Conservation (phyloP, 305 asterid genomes). For the Fraxinus latifolia region DNA sequence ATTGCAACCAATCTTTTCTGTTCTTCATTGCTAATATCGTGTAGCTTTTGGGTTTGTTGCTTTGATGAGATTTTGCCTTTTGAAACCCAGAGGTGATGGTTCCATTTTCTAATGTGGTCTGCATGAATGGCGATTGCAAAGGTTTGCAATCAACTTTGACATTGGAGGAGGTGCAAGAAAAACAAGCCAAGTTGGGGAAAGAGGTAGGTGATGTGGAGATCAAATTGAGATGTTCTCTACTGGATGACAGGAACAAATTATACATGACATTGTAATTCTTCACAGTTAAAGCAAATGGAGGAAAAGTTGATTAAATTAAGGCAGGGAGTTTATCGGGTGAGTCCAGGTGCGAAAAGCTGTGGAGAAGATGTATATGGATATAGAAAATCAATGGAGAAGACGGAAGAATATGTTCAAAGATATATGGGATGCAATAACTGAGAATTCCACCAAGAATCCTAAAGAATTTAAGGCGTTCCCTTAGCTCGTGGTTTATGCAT, state of each 20-base stretch:
- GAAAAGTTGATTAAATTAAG: conserved; percentile 69
- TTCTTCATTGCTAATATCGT: background rate
- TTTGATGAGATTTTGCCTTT: background rate
- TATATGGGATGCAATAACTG: conserved; percentile 87
- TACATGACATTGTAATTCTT: conserved; percentile 7
- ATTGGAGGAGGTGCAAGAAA: conserved; percentile 58
- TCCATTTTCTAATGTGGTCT: conserved; percentile 16
- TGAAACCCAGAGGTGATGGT: background rate
- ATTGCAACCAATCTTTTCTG: background rate
- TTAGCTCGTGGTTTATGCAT: background rate
- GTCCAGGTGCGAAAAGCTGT: conserved; percentile 73
- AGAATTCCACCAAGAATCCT: conserved; percentile 83
- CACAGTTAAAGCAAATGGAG: conserved; percentile 75
- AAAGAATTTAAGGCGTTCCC: conserved; percentile 72
- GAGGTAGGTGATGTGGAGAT: conserved; percentile 44
- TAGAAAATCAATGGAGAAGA: conserved; percentile 70
- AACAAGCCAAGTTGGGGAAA: conserved; percentile 48
- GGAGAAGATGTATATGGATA: conserved; percentile 45
- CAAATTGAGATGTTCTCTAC: background rate
- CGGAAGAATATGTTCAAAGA: conserved; percentile 94
- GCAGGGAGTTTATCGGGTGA: conserved; percentile 73
- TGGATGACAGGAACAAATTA: conserved; percentile 1
- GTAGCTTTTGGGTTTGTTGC: background rate
- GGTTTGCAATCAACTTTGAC: conserved; percentile 80
- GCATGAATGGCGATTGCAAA: conserved; percentile 35